Conservation (phyloP, 495 filamentous ascomycete genomes). For the Geoglossum glabrum region DNA sequence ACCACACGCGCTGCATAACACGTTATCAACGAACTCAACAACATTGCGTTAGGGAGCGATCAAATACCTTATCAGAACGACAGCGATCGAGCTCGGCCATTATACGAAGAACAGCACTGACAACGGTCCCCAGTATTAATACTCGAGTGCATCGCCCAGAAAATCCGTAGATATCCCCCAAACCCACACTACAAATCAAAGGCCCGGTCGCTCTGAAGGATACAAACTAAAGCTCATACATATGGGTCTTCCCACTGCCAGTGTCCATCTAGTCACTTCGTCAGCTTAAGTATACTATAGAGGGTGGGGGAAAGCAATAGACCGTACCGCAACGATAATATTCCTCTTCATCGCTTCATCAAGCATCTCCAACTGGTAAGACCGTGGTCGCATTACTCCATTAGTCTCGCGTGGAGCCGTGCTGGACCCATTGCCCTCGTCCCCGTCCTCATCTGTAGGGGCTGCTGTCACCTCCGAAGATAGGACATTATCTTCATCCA, state of each 20-base stretch:
- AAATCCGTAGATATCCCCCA: background rate
- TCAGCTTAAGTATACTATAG: background rate
- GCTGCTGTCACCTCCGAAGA: background rate
- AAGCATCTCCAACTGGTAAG: conserved; percentile 84
- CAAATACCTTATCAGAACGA: conserved; percentile 35
- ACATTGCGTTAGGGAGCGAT: background rate
- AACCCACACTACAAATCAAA: conserved; percentile 11
- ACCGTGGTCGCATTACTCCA: conserved; percentile 26
- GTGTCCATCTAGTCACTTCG: conserved; percentile 57
- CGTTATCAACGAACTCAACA: background rate
- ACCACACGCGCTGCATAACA: conserved; percentile 52
- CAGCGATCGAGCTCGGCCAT: conserved; percentile 48
- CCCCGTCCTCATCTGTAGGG: background rate
- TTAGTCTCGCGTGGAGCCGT: background rate
- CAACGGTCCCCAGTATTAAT: background rate
- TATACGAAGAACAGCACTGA: conserved; percentile 62
- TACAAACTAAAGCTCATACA: conserved; percentile 31
- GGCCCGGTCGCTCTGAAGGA: background rate
- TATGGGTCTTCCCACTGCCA: conserved; percentile 77
- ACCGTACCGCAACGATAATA: conserved; percentile 56
- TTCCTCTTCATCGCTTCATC: conserved; percentile 59
- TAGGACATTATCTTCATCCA: background rate
- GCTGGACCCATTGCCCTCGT: background rate
- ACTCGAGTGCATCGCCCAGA: background rate
- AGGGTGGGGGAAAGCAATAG: no score